Conservation (phyloP, 164 flowering plant genomes). For the Aristolochia contorta region DNA sequence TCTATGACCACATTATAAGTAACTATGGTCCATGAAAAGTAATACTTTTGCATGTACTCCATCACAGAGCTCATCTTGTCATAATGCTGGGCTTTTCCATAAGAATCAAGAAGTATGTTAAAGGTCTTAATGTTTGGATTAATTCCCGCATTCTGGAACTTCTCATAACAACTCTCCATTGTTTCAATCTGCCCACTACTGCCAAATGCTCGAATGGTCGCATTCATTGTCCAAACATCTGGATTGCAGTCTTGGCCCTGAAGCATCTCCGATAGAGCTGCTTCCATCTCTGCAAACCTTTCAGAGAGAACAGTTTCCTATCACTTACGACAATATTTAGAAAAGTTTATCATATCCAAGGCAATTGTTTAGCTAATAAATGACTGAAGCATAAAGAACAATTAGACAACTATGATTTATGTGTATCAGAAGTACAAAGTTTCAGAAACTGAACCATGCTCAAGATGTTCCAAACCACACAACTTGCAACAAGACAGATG, state of each 20-base stretch:
- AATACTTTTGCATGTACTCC: slow-evolving; percentile 93
- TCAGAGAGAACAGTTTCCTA: slow-evolving; percentile 1
- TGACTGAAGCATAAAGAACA: neutral
- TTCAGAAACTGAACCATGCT: neutral
- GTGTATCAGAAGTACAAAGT: neutral
- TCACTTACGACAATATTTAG: neutral
- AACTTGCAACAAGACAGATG: too few species aligned
- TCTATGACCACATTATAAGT: slow-evolving; percentile 93
- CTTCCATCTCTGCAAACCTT: slow-evolving; percentile 88
- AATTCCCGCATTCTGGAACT: slow-evolving; percentile 83
- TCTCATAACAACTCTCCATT: slow-evolving; percentile 94
- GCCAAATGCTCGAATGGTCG: slow-evolving; percentile 89
- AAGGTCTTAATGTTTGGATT: slow-evolving; percentile 78
- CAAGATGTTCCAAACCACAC: neutral
- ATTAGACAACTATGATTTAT: neutral
- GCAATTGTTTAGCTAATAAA: neutral
- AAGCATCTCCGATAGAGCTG: slow-evolving; percentile 66
- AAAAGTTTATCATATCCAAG: neutral
- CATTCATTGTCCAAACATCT: slow-evolving; percentile 97
- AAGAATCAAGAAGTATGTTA: slow-evolving; percentile 87
- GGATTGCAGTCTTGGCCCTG: slow-evolving; percentile 48
- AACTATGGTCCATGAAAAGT: slow-evolving; percentile 81
- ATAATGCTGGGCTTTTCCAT: slow-evolving; percentile 62
- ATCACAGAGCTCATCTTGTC: slow-evolving; percentile 90
- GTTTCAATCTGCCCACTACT: slow-evolving; percentile 79